Percentiles rank a stretch among this genome's conserved stretches.
Evolutionary conservation across 805 yeast genomes (phyloP).

Genomic region (Torulaspora gathmanii): DNA sequence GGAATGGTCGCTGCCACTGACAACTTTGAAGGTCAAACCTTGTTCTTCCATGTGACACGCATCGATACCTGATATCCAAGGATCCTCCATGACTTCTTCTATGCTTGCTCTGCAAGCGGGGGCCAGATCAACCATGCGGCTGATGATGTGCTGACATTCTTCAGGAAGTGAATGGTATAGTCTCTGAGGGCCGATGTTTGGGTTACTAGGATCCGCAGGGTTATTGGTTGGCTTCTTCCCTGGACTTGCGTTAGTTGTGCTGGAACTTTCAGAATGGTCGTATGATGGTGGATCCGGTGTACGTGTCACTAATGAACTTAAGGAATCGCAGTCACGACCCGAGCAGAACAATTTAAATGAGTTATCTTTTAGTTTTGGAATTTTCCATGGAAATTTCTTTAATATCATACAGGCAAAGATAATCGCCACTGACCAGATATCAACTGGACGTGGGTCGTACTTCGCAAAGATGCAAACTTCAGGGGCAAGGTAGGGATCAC

Average conservation of each 20-base stretch:
- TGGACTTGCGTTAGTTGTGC: slow-evolving; percentile 11
- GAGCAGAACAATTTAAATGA: slow-evolving; percentile 80
- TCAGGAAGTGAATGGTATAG: slow-evolving; percentile 65
- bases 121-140: slow-evolving; percentile 76
- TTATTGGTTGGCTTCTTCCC: slow-evolving; percentile 24
- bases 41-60: slow-evolving; percentile 61
- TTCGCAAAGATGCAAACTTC: slow-evolving; percentile 79
- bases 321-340: slow-evolving; percentile 61
- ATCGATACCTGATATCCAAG: slow-evolving; percentile 58
- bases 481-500: slow-evolving; percentile 88
- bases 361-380: slow-evolving; percentile 74
- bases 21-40: slow-evolving; percentile 37
- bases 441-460: slow-evolving; percentile 90
- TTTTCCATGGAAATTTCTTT: slow-evolving; percentile 92
- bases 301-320: slow-evolving; percentile 55
- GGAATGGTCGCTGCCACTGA: slow-evolving; percentile 54
- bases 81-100: slow-evolving; percentile 70
- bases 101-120: slow-evolving; percentile 82
- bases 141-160: slow-evolving; percentile 61
- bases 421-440: slow-evolving; percentile 89
- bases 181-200: slow-evolving; percentile 68
- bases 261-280: slow-evolving; percentile 21
- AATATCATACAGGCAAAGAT: slow-evolving; percentile 89
- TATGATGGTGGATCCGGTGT: slow-evolving; percentile 47
- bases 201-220: slow-evolving; percentile 49